Conservation (phyloP, 306 rosid species). For the Rosa multiflora region DNA sequence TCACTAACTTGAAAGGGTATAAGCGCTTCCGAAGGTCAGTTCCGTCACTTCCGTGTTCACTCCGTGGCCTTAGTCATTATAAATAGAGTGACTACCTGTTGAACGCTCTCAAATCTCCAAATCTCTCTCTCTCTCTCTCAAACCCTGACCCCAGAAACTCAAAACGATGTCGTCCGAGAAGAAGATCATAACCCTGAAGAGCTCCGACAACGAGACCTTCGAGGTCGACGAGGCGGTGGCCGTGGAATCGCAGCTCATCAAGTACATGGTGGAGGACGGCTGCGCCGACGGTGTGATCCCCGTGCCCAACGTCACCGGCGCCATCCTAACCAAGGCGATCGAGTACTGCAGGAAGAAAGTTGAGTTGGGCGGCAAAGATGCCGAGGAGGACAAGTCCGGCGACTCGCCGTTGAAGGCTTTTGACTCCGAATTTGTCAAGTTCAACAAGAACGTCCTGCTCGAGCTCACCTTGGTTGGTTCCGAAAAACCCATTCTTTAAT, state of each 20-base stretch:
- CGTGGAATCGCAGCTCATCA: constrained; percentile 15
- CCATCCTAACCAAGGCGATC: constrained; percentile 22
- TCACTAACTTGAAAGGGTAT: too few relatives aligned
- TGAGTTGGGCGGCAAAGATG: constrained; percentile 2
- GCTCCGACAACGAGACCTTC: constrained; percentile 32
- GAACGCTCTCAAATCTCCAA: too few relatives aligned
- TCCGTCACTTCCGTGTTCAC: too few relatives aligned
- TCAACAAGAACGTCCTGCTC: constrained; percentile 21
- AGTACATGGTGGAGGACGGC: constrained; percentile 31
- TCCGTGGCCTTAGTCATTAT: too few relatives aligned
- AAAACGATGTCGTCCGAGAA: constrained; percentile 3
- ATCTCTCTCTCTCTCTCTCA: too few relatives aligned
- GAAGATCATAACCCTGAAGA: constrained; percentile 15
- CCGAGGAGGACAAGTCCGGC: not conserved
- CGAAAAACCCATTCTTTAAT: not conserved
- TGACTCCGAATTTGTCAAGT: constrained; percentile 31
- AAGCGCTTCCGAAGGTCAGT: too few relatives aligned
- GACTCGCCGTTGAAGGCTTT: constrained; percentile 12
- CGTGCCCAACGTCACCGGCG: constrained; percentile 7
- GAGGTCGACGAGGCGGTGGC: constrained; percentile 27
- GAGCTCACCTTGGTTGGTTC: constrained; percentile 14
- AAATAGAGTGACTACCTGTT: too few relatives aligned
- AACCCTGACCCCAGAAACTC: too few relatives aligned
- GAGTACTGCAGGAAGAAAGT: constrained; percentile 35
- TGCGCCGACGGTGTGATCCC: constrained; percentile 17